phyloP scores from a whole-genome alignment of 176 grass and related monocot genomes.

The Carex pumila region DNA sequence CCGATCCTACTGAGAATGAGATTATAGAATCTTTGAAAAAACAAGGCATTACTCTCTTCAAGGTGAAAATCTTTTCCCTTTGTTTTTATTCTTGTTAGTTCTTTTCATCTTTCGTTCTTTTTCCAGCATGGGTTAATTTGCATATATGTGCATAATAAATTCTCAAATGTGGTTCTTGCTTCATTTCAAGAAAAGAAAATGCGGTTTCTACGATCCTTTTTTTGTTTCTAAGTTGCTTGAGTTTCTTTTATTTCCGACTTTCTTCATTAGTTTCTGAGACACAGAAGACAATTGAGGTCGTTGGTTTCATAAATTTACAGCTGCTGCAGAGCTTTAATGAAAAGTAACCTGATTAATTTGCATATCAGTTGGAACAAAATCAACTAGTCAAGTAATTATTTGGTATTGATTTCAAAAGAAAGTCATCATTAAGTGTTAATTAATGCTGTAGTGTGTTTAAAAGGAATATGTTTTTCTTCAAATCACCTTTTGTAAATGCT shows the following conservation, averaged over 20 bases:
- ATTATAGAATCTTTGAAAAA: slow-evolving; percentile 7
- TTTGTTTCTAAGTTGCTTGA: not conserved
- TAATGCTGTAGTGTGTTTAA: not conserved
- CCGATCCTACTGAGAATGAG: not conserved
- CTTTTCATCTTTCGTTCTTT: not conserved
- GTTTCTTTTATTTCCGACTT: not conserved
- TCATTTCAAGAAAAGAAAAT: not conserved
- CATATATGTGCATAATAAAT: not conserved
- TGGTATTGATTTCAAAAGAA: too few relatives aligned
- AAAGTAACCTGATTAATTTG: not conserved
- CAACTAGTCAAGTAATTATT: not conserved
- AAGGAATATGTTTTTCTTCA: not conserved
- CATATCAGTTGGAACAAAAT: not conserved
- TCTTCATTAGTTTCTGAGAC: not conserved
- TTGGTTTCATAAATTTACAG: not conserved
- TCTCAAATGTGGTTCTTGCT: not conserved
- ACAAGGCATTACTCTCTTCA: not conserved
- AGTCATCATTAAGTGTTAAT: not conserved
- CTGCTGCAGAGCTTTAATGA: not conserved
- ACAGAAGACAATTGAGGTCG: not conserved
- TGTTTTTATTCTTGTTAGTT: not conserved
- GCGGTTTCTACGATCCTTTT: not conserved
- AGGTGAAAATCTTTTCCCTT: not conserved
- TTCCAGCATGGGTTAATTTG: not conserved
- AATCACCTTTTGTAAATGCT: not conserved